Conservation (phyloP, 306 rosid genomes). For the Potentilla sterilis region DNA sequence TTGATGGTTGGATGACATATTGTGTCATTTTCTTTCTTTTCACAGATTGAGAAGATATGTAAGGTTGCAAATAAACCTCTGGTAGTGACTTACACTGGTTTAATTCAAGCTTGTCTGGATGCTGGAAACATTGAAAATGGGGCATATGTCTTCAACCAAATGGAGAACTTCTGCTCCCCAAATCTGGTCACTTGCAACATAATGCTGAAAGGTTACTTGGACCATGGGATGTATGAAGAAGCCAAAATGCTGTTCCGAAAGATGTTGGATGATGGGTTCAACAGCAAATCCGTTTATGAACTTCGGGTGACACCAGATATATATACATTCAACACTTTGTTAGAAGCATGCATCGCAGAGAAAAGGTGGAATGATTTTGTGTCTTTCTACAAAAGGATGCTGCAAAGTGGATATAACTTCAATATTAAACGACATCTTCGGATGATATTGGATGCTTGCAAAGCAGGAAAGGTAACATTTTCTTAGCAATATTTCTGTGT, state of each 20-base stretch:
- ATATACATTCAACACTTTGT: constrained; percentile 76
- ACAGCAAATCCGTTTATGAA: constrained; percentile 42
- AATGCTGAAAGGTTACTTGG: constrained; percentile 73
- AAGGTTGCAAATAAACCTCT: constrained; percentile 92
- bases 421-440: constrained; percentile 87
- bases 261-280: constrained; percentile 54
- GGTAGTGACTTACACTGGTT: constrained; percentile 92
- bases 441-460: constrained; percentile 67
- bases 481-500: constrained; percentile 6
- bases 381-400: constrained; percentile 55
- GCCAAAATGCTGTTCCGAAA: constrained; percentile 61
- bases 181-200: constrained; percentile 85
- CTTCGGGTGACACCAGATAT: constrained; percentile 65
- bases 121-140: constrained; percentile 61
- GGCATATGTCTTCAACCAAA: constrained; percentile 64
- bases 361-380: constrained; percentile 78
- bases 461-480: constrained; percentile 70
- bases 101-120: constrained; percentile 83
- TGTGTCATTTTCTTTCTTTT: constrained; percentile 29
- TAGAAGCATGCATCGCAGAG: constrained; percentile 58
- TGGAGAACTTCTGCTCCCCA: constrained; percentile 76
- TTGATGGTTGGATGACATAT: constrained; percentile 13
- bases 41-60: constrained; percentile 86
- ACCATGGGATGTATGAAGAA: constrained; percentile 70
- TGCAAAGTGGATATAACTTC: constrained; percentile 66